Base-by-base conservation (phyloP, 192 early-diverging fungal genomes). In the Backusella australiensis region DNA sequence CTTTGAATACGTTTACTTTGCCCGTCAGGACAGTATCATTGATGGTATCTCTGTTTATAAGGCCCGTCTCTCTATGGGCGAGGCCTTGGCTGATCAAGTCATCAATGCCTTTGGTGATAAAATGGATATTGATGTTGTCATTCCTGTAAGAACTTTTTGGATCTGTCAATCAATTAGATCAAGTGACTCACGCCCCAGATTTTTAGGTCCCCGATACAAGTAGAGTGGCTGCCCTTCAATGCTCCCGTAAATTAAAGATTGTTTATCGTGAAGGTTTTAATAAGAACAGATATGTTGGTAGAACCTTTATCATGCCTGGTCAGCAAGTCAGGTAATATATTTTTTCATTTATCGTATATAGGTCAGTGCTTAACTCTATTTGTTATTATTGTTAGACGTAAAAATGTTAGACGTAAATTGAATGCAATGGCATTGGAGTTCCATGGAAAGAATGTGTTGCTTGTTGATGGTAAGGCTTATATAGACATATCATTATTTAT, bases 291-390 rank as follows among this genome's bases (percentile, higher is more conserved):
- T 99, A 99, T 81, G 90, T 99, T 86, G 98, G 97, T 19, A 91
- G 98, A 75, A 99, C 98, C 21, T 99, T 99, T 77, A 99, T 99
- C 77, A 99, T 99, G 98, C 97, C 98, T 34, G 98, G 97, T 21
- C 98, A 99, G 84, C 89, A 91, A 72, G 90, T 89, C 86, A 86
- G 93, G 67, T 79, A 72, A 42, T 23, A 6, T 26, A 56, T 21
- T 23, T 9, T 9, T 9, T 32, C 29, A 32, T 32, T 32, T 32
- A 32, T 32, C 29, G 29, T 32, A 0, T 29, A 21, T 6, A 21
- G 5, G 1, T 35, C 23, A 8, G n/a, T 49, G 63, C 34, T 49
- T 26, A 78, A 38, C 72, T 67, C 7, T 78, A 41, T 49, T 36
- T 42, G 21, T 46, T 53, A 21, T 23, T 17, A 12, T 15, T 38